Base-by-base conservation (phyloP, 2,329 filamentous ascomycete species). In the Aspergillus sp. region DNA sequence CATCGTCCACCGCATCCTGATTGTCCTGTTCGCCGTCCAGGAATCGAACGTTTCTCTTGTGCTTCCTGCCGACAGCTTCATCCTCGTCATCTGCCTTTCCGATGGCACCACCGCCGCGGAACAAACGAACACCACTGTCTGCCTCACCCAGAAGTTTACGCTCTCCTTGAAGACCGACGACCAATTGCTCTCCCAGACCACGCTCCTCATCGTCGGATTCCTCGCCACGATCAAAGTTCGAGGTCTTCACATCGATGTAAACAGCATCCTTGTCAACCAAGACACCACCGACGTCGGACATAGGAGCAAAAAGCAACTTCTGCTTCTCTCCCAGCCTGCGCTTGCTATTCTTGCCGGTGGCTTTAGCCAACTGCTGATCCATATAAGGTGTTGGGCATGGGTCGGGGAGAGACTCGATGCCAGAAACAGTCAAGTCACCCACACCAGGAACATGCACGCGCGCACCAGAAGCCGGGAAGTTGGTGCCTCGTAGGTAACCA, bases 261-360 rank as follows among this genome's bases (percentile, higher is more conserved):
- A 99, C 93, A 7, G 94, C 93, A 77, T 99, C 95, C 62, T 96
- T 96, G 67, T 99, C 95, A 54, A 99, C 94, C 73, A 98, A 88
- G 11, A 99, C 86, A 70, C 95, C 95, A 66, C 93, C 96, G 36
- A 96, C 92, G 77, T 99, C 95, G 25, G 93, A 96, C 94, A 99
- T 98, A 36, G 95, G 96, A 2, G 95, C 96, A 76, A 97, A 96
- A 5, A 99, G 81, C 68, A 96, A 87, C 79, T 97, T 97, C 73
- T 99, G 94, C 78, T 98, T 99, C 73, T 99, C 95, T 32, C 96
- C 95, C 13, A 99, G 80, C 59, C 93, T 85, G 70, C 89, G 87
- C 64, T 88, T 89, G 36, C 88, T 36, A 36, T 36, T 88, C 76
- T 96, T 96, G 3, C 94, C 94, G 0, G 88, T 88, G 2, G 87